These are phyloP conservation scores for Podila epicladia DNA, from an alignment of 192 early-diverging fungal species.

Conservation along the genomic window DNA sequence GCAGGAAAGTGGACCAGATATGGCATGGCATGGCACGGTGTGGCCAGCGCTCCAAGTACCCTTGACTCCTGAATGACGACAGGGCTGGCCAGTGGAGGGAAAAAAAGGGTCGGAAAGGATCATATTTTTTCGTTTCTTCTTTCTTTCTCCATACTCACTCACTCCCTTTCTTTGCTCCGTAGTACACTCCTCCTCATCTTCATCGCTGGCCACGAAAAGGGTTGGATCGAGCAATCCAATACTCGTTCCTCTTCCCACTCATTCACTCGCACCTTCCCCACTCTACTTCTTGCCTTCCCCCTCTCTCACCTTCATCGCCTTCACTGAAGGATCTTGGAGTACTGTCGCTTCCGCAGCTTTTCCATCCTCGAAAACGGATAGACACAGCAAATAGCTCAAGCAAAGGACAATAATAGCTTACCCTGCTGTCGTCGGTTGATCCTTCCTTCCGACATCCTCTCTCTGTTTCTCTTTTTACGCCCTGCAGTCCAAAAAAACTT, in stretches of 20 bases:
- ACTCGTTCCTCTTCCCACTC: not conserved
- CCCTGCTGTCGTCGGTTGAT: not conserved
- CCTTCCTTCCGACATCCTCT: not conserved
- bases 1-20: too few species aligned
- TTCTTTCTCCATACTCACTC: not conserved
- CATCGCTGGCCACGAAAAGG: not conserved
- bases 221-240: too few species aligned
- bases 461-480: not conserved
- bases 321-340: not conserved
- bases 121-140: not conserved
- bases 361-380: not conserved
- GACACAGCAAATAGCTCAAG: not conserved
- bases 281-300: not conserved
- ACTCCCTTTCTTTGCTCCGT: not conserved
- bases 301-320: not conserved
- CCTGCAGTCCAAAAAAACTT: not conserved
- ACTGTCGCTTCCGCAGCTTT: not conserved
- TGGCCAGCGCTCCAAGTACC: too few species aligned
- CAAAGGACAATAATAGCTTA: not conserved
- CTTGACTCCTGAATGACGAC: conserved; percentile 4
- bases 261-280: not conserved
- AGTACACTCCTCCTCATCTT: not conserved
- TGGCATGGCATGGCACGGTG: too few species aligned
- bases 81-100: not conserved
- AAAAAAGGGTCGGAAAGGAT: too few species aligned